Evolutionary conservation across 352 stramenopile species (phyloP), one percentile per base, ranked within the genome.

Genomic region (Globisporangium orthogonon): DNA sequence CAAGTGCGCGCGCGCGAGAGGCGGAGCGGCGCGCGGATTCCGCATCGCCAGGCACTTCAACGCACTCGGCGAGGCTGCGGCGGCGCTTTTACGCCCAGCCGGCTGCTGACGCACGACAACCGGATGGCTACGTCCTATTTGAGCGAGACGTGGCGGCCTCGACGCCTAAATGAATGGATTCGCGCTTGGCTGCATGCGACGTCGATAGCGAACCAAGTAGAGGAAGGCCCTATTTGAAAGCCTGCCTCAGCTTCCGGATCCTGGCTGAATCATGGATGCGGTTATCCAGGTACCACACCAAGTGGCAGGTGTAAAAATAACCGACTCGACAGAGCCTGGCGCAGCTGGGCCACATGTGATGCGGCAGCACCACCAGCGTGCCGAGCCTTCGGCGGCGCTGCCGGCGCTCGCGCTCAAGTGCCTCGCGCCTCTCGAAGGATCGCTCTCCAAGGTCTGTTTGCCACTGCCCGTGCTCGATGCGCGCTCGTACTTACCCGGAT

Each of bases 361-460:
- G 33, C 37, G 43, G 10, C 56, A 31, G 23, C 23, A 23, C 17
- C 10, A 46, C n/a, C 30, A 45, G 23, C 18, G 3, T n/a, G 15
- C 41, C 37, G 48, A 23, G 15, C 17, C 40, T 23, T 31, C 59
- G 17, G 49, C 68, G 47, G 52, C 67, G 47, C 63, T 56, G 15
- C 60, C 72, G 23, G 23, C 23, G 23, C 23, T 23, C 18, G 37
- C 66, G 30, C 43, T 78, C 23, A 66, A 62, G 53, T 76, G 70
- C 30, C 61, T 78, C 46, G 60, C 50, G n/a, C 70, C 70, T 13
- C 70, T 78, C 35, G 67, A 78, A 65, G 67, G 63, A 54, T 64
- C 61, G 44, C 10, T 66, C 15, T 74, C 70, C 14, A 68, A 61
- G 18, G 70, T 74, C 23, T 13, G 54, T 23, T 23, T 23, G 23